These are phyloP conservation scores for Aspergillus viridinutans DNA, from an alignment of 2,329 filamentous ascomycete species.

Conservation along the genomic window DNA sequence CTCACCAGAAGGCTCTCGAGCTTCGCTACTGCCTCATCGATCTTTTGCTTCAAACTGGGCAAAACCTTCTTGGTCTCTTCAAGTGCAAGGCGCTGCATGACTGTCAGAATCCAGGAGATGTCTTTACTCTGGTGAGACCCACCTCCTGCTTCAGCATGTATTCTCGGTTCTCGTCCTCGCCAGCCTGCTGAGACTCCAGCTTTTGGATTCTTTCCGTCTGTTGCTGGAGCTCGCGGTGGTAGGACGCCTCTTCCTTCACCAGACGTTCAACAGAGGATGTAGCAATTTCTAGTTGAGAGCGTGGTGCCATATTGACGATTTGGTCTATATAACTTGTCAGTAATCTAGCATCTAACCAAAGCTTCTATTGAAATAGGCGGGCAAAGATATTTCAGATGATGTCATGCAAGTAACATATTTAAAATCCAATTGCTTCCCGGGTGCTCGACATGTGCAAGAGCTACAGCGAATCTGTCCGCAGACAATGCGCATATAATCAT, in stretches of 20 bases:
- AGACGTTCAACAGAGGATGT: slow-evolving; percentile 76
- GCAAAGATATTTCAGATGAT: not conserved
- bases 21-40: slow-evolving; percentile 65
- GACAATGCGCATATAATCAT: not conserved
- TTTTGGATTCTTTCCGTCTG: slow-evolving; percentile 69
- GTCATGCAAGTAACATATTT: not conserved
- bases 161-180: slow-evolving; percentile 73
- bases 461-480: not conserved
- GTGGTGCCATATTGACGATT: slow-evolving; percentile 63
- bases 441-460: not conserved
- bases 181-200: slow-evolving; percentile 61
- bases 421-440: not conserved
- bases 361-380: not conserved
- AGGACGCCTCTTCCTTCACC: slow-evolving; percentile 85
- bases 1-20: slow-evolving; percentile 72
- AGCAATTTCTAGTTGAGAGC: slow-evolving; percentile 76
- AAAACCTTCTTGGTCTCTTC: slow-evolving; percentile 85
- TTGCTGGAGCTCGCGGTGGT: slow-evolving; percentile 76
- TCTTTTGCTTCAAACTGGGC: slow-evolving; percentile 65
- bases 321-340: not conserved
- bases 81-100: slow-evolving; percentile 66
- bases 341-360: not conserved
- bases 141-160: slow-evolving; percentile 87
- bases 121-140: slow-evolving; percentile 18
- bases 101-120: not conserved